Conservation (phyloP, 164 flowering plant species). For the Macadamia tetraphylla region DNA sequence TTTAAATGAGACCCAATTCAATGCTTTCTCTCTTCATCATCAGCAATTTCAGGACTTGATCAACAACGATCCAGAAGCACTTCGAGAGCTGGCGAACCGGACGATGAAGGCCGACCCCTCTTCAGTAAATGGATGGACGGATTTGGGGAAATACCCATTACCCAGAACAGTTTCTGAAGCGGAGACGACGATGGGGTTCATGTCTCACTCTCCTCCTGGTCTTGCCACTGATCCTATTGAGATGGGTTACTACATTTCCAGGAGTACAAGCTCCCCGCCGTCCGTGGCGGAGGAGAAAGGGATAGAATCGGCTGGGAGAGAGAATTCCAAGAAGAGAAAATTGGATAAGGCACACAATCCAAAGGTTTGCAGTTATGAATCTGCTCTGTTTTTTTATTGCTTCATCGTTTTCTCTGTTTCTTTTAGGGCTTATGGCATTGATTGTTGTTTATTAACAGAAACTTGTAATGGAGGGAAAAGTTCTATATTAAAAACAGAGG, state of each 20-base stretch:
- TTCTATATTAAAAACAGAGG: too few species aligned
- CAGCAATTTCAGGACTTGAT: constrained; percentile 24
- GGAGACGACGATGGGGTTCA: constrained; percentile 10
- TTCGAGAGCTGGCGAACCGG: constrained; percentile 26
- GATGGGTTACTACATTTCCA: constrained; percentile 20
- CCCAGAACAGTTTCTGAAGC: constrained; percentile 7
- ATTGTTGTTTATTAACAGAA: not conserved
- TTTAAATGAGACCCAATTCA: constrained; percentile 26
- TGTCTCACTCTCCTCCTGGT: constrained; percentile 10
- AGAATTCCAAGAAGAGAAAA: constrained; percentile 64
- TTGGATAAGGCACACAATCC: constrained; percentile 34
- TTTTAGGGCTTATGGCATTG: not conserved
- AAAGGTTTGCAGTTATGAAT: constrained; percentile 28
- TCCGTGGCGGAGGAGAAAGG: constrained; percentile 7
- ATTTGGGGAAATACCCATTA: constrained; percentile 19
- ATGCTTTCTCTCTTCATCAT: constrained; percentile 19
- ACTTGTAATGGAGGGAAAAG: too few species aligned
- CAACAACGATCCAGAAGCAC: constrained; percentile 17
- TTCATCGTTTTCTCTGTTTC: not conserved
- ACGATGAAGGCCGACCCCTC: constrained; percentile 45
- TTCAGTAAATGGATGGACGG: constrained; percentile 46
- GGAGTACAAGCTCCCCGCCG: constrained; percentile 42
- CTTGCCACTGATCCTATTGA: constrained; percentile 15
- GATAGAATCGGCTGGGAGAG: constrained; percentile 27
- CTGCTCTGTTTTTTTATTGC: too few species aligned